Evolutionary conservation across 805 yeast genomes (phyloP).

Genomic region (Wickerhamia fluorescens): DNA sequence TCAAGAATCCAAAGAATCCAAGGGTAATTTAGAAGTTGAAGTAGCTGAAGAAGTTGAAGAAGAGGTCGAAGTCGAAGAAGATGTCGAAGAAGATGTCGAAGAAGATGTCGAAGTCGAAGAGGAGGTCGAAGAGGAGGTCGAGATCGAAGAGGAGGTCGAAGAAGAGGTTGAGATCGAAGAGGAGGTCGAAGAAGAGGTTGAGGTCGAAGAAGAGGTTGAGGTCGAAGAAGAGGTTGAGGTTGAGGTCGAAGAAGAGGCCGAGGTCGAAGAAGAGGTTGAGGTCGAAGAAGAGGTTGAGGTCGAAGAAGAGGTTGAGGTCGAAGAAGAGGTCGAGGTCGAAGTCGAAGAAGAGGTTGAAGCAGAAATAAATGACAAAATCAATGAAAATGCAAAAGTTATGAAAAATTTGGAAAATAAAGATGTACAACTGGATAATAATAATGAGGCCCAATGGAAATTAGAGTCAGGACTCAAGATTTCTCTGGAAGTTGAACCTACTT

Average conservation of each 20-base stretch:
- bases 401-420: neutral
- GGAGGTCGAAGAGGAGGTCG: constrained; percentile 1
- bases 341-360: too few species aligned
- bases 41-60: constrained; percentile 3
- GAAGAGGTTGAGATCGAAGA: constrained; percentile 6
- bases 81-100: constrained; percentile 2
- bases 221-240: constrained; percentile 6
- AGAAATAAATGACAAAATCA: constrained; percentile 1
- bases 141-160: constrained; percentile 5
- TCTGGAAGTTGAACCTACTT: too few species aligned
- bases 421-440: neutral
- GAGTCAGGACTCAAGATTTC: too few species aligned
- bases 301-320: too few species aligned
- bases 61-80: constrained; percentile 2
- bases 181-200: constrained; percentile 1
- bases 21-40: constrained; percentile 1
- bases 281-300: too few species aligned
- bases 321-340: too few species aligned
- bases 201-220: constrained; percentile 4
- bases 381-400: neutral
- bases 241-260: constrained; percentile 3
- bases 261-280: constrained; percentile 5
- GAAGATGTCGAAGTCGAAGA: constrained; percentile 3
- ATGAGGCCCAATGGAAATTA: too few species aligned
- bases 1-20: constrained; percentile 1